Base-by-base conservation (phyloP, 768 basidiomycete species). In the Exidia glandulosa region DNA sequence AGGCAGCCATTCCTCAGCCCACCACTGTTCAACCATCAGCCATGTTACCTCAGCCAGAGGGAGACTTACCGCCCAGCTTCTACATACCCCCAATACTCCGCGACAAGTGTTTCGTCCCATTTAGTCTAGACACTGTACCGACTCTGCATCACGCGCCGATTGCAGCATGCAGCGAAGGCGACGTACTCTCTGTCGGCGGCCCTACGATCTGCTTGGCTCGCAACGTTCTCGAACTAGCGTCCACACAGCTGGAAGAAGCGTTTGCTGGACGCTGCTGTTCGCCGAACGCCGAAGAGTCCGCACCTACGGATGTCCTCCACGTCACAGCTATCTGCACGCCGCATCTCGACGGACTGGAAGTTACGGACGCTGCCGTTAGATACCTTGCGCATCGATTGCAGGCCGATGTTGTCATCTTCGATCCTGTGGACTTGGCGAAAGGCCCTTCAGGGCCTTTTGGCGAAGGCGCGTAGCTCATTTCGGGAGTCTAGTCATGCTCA, bases 331-430 rank as follows among this genome's bases (percentile, higher is more conserved):
- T 45, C 19, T 45, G 41, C 16, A 13, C 41, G 6, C 41, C 41
- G 9, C 41, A 45, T 23, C 16, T 19, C 41, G 41, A 45, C 16
- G 7, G 41, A 14, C 6, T 19, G 6, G 12, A 45, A 45, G 70
- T 72, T 45, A 61, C 69, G 9, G 61, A 61, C 31, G 63, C 64
- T 3, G 68, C 72, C 10, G 62, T 74, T 16, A 48, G 63, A 25
- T 63, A 67, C 32, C 62, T 72, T n/a, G 70, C 73, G 0, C 47
- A 56, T 30, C 60, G 66, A 13, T 34, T 72, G 6, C 66, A 65
- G 9, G 73, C 71, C 10, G 74, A 75, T 50, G 62, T 75, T 5
- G 66, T 72, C 2, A 45, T 70, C 25, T 48, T 76, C 3, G 73
- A 76, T 60, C 62, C 71, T n/a, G 59, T 69, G 2, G 63, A 69